Conservation (phyloP, 2,329 filamentous ascomycete species). For the Paraphoma chrysanthemicola region DNA sequence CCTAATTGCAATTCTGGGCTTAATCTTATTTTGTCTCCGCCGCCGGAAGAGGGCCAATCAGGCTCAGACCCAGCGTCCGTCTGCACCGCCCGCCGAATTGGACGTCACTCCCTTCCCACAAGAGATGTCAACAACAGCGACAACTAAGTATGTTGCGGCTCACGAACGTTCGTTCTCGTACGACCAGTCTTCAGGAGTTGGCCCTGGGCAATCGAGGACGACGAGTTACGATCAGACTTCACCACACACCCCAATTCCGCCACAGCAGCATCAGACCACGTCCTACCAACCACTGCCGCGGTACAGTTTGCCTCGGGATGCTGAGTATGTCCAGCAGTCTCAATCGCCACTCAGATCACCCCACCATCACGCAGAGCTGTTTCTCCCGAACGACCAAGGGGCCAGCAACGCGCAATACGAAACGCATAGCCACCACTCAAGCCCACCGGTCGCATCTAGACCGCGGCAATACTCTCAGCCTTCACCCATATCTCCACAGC, state of each 20-base stretch:
- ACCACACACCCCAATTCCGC: slow-evolving; percentile 9
- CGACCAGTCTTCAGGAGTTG: slow-evolving; percentile 13
- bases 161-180: slow-evolving; percentile 27
- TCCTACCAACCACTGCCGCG: not conserved
- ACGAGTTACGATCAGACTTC: slow-evolving; percentile 26
- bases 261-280: not conserved
- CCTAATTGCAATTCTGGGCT: slow-evolving; percentile 39
- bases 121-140: slow-evolving; percentile 34
- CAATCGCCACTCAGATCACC: not conserved
- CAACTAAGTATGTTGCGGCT: slow-evolving; percentile 37
- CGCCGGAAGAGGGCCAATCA: slow-evolving; percentile 44
- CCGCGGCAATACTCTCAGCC: slow-evolving; percentile 1
- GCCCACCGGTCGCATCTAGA: not conserved
- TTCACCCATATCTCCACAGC: not conserved
- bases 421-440: not conserved
- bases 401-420: not conserved
- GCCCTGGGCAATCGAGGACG: slow-evolving; percentile 27
- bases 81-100: slow-evolving; percentile 40
- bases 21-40: slow-evolving; percentile 46
- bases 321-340: not conserved
- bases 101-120: slow-evolving; percentile 34
- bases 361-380: not conserved
- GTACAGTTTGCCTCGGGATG: not conserved
- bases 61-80: slow-evolving; percentile 3
- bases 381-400: not conserved